phyloP scores from a whole-genome alignment of 306 rosid species.

The Fagus sylvatica region DNA sequence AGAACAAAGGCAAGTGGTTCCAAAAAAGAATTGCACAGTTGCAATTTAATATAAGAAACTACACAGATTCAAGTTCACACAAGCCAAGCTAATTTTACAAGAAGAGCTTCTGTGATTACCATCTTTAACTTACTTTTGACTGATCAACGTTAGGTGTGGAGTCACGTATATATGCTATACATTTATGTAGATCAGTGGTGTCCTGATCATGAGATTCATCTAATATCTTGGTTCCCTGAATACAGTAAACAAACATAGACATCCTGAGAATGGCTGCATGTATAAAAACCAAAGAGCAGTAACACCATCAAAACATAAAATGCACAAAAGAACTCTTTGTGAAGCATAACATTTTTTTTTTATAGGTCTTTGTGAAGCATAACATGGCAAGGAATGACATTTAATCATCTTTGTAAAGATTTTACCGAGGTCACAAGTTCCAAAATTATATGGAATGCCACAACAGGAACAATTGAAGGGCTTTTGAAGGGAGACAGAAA shows the following conservation, averaged over 20 bases:
- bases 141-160: constrained; percentile 40
- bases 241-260: constrained; percentile 32
- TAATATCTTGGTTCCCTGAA: constrained; percentile 75
- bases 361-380: too few relatives aligned
- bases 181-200: constrained; percentile 92
- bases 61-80: background rate
- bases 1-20: background rate
- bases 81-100: background rate
- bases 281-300: constrained; percentile 4
- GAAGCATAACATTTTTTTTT: too few relatives aligned
- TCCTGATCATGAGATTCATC: constrained; percentile 93
- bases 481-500: background rate
- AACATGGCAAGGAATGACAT: background rate
- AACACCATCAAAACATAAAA: background rate
- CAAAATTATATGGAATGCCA: background rate
- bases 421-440: background rate
- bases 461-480: background rate
- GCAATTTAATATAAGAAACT: background rate
- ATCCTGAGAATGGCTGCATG: constrained; percentile 21
- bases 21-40: background rate
- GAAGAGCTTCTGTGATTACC: constrained; percentile 4
- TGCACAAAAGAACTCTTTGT: too few relatives aligned
- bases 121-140: constrained; percentile 58
- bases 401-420: background rate
- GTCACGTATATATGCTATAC: constrained; percentile 61